Evolutionary conservation across 2,329 filamentous ascomycete genomes (phyloP).

Genomic region (Hymenoscyphus infarciens): DNA sequence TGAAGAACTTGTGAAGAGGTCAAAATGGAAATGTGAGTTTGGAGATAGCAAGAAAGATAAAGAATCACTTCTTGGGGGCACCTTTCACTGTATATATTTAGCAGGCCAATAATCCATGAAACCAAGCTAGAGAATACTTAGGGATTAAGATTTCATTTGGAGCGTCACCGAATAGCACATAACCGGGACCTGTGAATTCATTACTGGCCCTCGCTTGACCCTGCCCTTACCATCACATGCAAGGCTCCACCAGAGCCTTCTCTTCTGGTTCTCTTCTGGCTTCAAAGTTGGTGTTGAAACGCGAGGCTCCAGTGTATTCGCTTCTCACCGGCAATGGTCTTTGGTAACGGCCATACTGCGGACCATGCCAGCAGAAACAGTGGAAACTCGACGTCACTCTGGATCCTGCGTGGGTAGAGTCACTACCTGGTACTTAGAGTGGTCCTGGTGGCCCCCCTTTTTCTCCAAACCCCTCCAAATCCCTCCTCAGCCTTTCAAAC

Average conservation of each 20-base stretch:
- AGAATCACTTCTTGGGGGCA: neutral
- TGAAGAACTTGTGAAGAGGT: slow-evolving; percentile 8
- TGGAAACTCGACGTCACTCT: slow-evolving; percentile 25
- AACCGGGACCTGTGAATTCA: slow-evolving; percentile 25
- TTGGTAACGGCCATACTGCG: slow-evolving; percentile 19
- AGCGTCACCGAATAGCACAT: slow-evolving; percentile 15
- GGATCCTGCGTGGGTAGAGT: slow-evolving; percentile 4
- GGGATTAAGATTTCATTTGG: slow-evolving; percentile 15
- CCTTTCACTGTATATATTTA: slow-evolving; percentile 30
- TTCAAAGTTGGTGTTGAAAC: slow-evolving; percentile 22
- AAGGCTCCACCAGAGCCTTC: slow-evolving; percentile 17
- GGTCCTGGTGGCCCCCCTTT: neutral
- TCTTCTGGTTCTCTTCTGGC: slow-evolving; percentile 3
- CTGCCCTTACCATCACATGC: slow-evolving; percentile 15
- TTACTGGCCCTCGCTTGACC: slow-evolving; percentile 13
- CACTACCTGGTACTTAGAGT: no score
- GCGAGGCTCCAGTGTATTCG: slow-evolving; percentile 21
- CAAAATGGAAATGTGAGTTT: neutral
- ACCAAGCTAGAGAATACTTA: slow-evolving; percentile 29
- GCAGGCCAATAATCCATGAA: slow-evolving; percentile 18
- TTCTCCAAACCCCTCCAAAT: slow-evolving; percentile 5
- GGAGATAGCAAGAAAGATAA: slow-evolving; percentile 7
- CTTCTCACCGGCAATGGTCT: neutral
- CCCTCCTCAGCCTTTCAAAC: slow-evolving; percentile 8
- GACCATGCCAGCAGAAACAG: slow-evolving; percentile 14